phyloP scores from a whole-genome alignment of 768 basidiomycete species.

The Xerocomellus dryophilus region DNA sequence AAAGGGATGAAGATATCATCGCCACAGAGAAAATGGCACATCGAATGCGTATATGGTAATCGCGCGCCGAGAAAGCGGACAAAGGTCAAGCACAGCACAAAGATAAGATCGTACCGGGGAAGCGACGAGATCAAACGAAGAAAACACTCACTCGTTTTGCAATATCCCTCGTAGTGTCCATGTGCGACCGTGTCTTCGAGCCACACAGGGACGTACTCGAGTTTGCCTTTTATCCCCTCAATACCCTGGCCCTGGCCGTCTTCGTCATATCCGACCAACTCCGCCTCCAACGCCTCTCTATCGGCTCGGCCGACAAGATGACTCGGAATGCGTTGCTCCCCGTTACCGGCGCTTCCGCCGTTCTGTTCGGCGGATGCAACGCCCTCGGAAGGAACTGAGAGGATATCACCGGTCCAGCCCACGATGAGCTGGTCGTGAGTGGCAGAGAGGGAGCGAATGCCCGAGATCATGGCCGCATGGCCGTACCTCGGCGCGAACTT shows the following conservation, averaged over 20 bases:
- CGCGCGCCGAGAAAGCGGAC: conserved; percentile 1
- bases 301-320: conserved; percentile 58
- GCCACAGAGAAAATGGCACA: conserved; percentile 2
- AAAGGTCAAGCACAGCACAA: not conserved
- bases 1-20: conserved; percentile 1
- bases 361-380: conserved; percentile 28
- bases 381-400: conserved; percentile 40
- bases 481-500: conserved; percentile 76
- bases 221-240: conserved; percentile 43
- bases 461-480: conserved; percentile 93
- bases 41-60: conserved; percentile 13
- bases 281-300: conserved; percentile 59
- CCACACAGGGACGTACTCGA: conserved; percentile 87
- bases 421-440: conserved; percentile 90
- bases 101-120: conserved; percentile 10
- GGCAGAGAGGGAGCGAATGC: conserved; percentile 77
- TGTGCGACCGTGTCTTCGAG: conserved; percentile 85
- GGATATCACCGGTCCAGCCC: conserved; percentile 91
- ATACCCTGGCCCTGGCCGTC: conserved; percentile 47
- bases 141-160: conserved; percentile 81
- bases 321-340: conserved; percentile 43
- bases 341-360: not conserved
- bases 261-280: conserved; percentile 55
- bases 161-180: conserved; percentile 96
- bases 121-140: not conserved